These are phyloP conservation scores for Irpex rosettiformis DNA, from an alignment of 1,284 basidiomycete genomes.

Conservation along the genomic window DNA sequence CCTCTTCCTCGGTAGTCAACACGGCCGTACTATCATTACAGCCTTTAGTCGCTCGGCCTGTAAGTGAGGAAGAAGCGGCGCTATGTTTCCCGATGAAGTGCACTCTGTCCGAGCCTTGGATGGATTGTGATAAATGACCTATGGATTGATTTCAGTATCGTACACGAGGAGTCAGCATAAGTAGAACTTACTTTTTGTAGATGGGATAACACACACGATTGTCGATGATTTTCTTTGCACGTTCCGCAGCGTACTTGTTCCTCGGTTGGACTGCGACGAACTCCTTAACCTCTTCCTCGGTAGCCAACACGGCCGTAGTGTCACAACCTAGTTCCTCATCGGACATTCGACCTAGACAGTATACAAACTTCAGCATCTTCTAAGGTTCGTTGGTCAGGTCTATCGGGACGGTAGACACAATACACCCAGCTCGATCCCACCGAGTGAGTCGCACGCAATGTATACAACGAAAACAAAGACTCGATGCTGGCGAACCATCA, in stretches of 20 bases:
- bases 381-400: slow-evolving; percentile 4
- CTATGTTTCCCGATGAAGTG: background rate
- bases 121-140: background rate
- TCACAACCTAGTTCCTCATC: background rate
- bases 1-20: background rate
- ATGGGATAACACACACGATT: background rate
- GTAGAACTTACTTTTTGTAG: background rate
- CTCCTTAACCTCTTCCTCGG: background rate
- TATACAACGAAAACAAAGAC: slow-evolving; percentile 15
- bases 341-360: slow-evolving; percentile 12
- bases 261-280: background rate
- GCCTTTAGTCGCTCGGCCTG: no score
- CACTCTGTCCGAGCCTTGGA: no score
- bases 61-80: slow-evolving; percentile 1
- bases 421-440: slow-evolving; percentile 19
- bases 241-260: background rate
- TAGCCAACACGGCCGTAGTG: background rate
- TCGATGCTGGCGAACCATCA: slow-evolving; percentile 18
- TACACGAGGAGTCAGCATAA: background rate
- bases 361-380: slow-evolving; percentile 19
- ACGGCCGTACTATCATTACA: background rate
- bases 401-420: slow-evolving; percentile 18
- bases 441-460: slow-evolving; percentile 16
- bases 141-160: background rate
- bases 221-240: background rate